Percentiles rank a stretch among this genome's conserved stretches.
phyloP scores from a whole-genome alignment of 2,329 filamentous ascomycete genomes.

The Hymenoscyphus linearis region DNA sequence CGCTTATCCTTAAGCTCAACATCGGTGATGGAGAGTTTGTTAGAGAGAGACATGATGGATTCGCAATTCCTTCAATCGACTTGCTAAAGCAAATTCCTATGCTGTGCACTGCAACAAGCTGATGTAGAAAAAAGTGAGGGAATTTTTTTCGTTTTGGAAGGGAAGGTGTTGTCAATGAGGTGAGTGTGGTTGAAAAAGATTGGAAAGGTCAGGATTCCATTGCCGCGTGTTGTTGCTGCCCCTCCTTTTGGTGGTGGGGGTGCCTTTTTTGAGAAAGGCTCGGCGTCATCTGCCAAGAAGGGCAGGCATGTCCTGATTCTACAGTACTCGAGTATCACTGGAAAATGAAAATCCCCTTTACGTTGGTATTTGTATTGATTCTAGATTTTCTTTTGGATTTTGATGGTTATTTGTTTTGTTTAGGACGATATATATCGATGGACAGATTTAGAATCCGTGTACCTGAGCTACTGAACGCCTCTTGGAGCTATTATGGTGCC shows the following conservation, averaged over 20 bases:
- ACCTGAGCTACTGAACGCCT: background rate
- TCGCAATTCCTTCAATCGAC: slow-evolving; percentile 19
- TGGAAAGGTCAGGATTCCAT: too few relatives aligned
- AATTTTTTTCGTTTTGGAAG: background rate
- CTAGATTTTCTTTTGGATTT: background rate
- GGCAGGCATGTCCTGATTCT: background rate
- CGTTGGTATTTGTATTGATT: too few relatives aligned
- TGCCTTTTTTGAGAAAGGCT: background rate
- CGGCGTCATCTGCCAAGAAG: background rate
- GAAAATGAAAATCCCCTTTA: too few relatives aligned
- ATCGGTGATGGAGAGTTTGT: slow-evolving; percentile 95
- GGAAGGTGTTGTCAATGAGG: too few relatives aligned
- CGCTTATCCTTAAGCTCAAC: slow-evolving; percentile 97
- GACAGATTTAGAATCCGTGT: background rate
- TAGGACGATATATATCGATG: background rate
- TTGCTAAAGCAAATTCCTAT: background rate
- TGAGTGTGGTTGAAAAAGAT: too few relatives aligned
- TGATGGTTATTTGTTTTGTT: background rate
- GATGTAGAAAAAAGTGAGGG: background rate
- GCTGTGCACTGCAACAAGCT: background rate
- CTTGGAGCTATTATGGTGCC: background rate
- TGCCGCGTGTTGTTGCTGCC: background rate
- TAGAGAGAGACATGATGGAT: slow-evolving; percentile 97
- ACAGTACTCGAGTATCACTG: too few relatives aligned
- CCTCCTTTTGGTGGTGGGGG: background rate